Conservation (phyloP, 2,329 filamentous ascomycete species). For the Myotisia sp. region DNA sequence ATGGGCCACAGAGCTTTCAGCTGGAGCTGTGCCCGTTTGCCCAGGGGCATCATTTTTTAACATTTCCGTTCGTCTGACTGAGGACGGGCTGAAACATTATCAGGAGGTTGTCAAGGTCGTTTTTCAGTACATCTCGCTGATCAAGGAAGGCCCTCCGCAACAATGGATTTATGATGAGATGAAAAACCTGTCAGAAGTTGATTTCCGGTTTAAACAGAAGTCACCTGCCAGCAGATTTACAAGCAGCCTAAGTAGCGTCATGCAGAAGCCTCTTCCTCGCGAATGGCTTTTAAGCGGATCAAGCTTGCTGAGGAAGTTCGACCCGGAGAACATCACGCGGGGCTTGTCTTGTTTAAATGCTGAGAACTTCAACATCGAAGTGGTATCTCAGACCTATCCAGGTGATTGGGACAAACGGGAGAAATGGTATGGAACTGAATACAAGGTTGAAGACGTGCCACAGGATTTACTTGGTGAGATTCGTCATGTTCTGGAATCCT, state of each 20-base stretch:
- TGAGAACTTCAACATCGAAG: conserved; percentile 75
- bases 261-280: conserved; percentile 80
- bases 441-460: conserved; percentile 68
- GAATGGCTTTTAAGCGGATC: conserved; percentile 78
- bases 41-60: conserved; percentile 71
- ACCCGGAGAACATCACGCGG: conserved; percentile 59
- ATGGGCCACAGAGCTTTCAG: conserved; percentile 72
- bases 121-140: conserved; percentile 82
- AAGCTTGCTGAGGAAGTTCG: conserved; percentile 63
- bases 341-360: conserved; percentile 61
- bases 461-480: conserved; percentile 59
- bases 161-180: conserved; percentile 93
- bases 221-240: conserved; percentile 78
- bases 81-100: conserved; percentile 72
- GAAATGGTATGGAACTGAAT: conserved; percentile 96
- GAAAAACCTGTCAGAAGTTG: conserved; percentile 76
- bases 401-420: conserved; percentile 78
- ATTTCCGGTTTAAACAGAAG: conserved; percentile 93
- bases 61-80: conserved; percentile 63
- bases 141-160: conserved; percentile 65
- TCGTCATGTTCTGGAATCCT: conserved; percentile 45
- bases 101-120: conserved; percentile 67
- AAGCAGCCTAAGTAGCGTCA: conserved; percentile 66
- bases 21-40: conserved; percentile 61
- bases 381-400: conserved; percentile 71